Conservation (phyloP, 2,329 filamentous ascomycete genomes). For the Aspergillus japonicus region DNA sequence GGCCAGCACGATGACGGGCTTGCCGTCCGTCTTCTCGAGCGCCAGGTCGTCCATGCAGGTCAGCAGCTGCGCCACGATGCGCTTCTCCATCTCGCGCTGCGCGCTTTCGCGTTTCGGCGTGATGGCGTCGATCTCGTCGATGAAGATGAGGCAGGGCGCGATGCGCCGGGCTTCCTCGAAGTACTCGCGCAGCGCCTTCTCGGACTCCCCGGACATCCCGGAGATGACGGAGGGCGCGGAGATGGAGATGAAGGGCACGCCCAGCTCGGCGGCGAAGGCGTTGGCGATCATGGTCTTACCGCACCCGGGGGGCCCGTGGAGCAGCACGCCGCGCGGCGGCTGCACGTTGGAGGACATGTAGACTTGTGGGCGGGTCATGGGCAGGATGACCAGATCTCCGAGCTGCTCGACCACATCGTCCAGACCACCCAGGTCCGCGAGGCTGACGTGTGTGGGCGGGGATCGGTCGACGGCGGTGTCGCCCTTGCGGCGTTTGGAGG, state of each 20-base stretch:
- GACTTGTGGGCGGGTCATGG: constrained; percentile 65
- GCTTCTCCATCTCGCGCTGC: constrained; percentile 84
- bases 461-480: constrained; percentile 59
- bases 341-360: constrained; percentile 67
- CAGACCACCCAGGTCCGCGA: constrained; percentile 74
- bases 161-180: constrained; percentile 85
- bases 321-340: constrained; percentile 70
- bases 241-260: constrained; percentile 77
- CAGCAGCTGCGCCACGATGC: constrained; percentile 78
- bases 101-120: constrained; percentile 80
- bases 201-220: constrained; percentile 85
- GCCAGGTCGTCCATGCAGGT: constrained; percentile 83
- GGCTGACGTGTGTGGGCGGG: constrained; percentile 65
- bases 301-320: constrained; percentile 81
- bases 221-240: constrained; percentile 78
- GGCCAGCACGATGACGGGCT: constrained; percentile 83
- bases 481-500: constrained; percentile 63
- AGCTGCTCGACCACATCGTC: constrained; percentile 69
- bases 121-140: constrained; percentile 90
- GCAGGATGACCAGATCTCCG: constrained; percentile 69
- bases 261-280: constrained; percentile 72
- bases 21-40: constrained; percentile 67
- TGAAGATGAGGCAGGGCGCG: constrained; percentile 85
- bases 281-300: constrained; percentile 84
- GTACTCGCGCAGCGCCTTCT: constrained; percentile 79